Conservation (phyloP, 345 rosid species). For the Pistacia atlantica region DNA sequence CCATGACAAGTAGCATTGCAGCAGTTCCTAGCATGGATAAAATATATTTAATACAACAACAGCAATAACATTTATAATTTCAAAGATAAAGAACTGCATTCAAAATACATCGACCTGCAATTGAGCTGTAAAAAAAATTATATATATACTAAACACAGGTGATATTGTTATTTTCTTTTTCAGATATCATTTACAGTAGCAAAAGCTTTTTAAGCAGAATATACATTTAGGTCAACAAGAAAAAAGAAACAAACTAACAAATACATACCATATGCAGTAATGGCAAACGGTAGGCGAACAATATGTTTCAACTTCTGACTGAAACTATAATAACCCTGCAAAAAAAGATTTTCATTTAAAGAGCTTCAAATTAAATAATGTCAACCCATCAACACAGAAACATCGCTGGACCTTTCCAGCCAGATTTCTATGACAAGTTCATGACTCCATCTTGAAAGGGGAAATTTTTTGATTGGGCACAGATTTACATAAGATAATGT, state of each 20-base stretch:
- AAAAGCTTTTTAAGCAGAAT: neutral
- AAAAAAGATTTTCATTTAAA: conserved; percentile 21
- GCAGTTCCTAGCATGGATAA: conserved; percentile 63
- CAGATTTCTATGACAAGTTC: neutral
- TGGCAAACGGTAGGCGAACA: conserved; percentile 88
- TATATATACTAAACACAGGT: neutral
- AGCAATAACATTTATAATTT: conserved; percentile 3
- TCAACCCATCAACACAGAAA: neutral
- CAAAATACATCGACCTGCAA: neutral
- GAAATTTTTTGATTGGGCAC: neutral
- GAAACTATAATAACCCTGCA: conserved; percentile 94
- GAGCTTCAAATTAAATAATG: conserved; percentile 1
- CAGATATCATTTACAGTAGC: neutral
- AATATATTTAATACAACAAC: conserved; percentile 14
- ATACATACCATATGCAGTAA: conserved; percentile 75
- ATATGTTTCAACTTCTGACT: conserved; percentile 97
- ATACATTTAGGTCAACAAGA: neutral
- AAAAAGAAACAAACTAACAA: conserved; percentile 8
- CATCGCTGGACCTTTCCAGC: neutral
- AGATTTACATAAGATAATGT: too few species aligned
- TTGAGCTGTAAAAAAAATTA: neutral
- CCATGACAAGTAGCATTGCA: conserved; percentile 83
- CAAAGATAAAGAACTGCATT: conserved; percentile 1
- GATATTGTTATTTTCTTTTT: neutral
- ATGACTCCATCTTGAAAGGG: neutral